A percentile compares a stretch with the other conserved stretches of the same genome.
These are phyloP conservation scores for Ogataea pini DNA, from an alignment of 805 yeast species.

Conservation along the genomic window DNA sequence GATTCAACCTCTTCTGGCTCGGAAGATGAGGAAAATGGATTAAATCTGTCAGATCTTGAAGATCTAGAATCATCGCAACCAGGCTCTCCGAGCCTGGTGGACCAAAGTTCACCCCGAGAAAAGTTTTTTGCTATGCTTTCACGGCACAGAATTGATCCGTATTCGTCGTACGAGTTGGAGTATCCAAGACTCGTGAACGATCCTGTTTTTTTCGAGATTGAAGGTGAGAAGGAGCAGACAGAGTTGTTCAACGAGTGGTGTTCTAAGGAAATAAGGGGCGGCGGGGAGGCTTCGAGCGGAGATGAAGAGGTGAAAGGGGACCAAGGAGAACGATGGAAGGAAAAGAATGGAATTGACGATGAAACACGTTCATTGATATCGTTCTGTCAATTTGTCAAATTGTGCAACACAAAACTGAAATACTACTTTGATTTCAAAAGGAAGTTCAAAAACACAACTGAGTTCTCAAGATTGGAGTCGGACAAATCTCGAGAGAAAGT, in stretches of 20 bases:
- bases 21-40: conserved; percentile 15
- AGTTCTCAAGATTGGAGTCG: conserved; percentile 15
- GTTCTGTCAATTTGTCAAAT: conserved; percentile 13
- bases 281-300: no score
- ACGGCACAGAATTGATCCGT: conserved; percentile 20
- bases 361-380: conserved; percentile 9
- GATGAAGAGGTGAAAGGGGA: conserved; percentile 2
- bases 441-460: conserved; percentile 15
- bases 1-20: conserved; percentile 1
- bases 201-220: conserved; percentile 28
- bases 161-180: conserved; percentile 28
- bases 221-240: conserved; percentile 18
- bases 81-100: conserved; percentile 2
- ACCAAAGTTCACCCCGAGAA: conserved; percentile 4
- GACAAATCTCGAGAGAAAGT: conserved; percentile 21
- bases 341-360: conserved; percentile 10
- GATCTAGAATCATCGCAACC: conserved; percentile 4
- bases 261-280: conserved; percentile 3
- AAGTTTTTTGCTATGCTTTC: conserved; percentile 19
- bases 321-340: not conserved
- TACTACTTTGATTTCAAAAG: conserved; percentile 34
- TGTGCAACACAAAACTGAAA: conserved; percentile 15
- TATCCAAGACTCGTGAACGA: conserved; percentile 19
- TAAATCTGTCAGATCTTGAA: conserved; percentile 21
- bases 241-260: conserved; percentile 30